These are phyloP conservation scores for Apiospora marii DNA, from an alignment of 2,329 filamentous ascomycete genomes.

Conservation along the genomic window DNA sequence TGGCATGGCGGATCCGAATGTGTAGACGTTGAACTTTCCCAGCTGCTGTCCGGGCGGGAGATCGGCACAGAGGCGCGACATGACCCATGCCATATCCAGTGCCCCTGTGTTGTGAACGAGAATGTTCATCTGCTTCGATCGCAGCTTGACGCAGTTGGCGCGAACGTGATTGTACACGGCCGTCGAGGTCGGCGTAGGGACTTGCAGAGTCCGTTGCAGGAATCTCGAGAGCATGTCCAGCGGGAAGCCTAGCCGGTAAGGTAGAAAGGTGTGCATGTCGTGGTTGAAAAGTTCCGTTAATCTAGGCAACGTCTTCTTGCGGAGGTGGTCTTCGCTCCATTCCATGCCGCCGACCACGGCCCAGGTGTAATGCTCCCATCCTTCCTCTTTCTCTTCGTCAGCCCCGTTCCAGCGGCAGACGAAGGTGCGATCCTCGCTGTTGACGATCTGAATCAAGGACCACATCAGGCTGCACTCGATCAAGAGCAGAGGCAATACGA, in stretches of 20 bases:
- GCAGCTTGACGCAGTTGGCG: constrained; percentile 43
- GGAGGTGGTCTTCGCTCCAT: constrained; percentile 33
- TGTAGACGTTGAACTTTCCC: constrained; percentile 52
- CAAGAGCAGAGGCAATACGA: constrained; percentile 30
- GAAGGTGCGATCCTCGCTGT: constrained; percentile 28
- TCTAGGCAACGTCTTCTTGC: constrained; percentile 42
- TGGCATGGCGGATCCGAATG: constrained; percentile 49
- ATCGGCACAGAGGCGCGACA: constrained; percentile 48
- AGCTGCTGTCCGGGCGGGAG: constrained; percentile 45
- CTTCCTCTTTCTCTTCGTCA: constrained; percentile 6
- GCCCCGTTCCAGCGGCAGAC: constrained; percentile 20
- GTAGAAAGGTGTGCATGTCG: constrained; percentile 58
- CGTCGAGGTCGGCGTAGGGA: constrained; percentile 41
- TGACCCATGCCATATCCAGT: constrained; percentile 45
- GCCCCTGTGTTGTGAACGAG: constrained; percentile 51
- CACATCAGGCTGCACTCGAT: constrained; percentile 31
- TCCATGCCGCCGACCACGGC: constrained; percentile 32
- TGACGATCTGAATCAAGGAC: constrained; percentile 31
- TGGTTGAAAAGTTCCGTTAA: constrained; percentile 47
- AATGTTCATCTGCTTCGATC: constrained; percentile 46
- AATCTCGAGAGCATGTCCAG: constrained; percentile 57
- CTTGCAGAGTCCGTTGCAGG: constrained; percentile 42
- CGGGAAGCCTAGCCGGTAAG: constrained; percentile 58
- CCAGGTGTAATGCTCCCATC: constrained; percentile 29
- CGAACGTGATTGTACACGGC: constrained; percentile 48